phyloP scores from a whole-genome alignment of 768 basidiomycete genomes.

The Tylopilus subfusipes region DNA sequence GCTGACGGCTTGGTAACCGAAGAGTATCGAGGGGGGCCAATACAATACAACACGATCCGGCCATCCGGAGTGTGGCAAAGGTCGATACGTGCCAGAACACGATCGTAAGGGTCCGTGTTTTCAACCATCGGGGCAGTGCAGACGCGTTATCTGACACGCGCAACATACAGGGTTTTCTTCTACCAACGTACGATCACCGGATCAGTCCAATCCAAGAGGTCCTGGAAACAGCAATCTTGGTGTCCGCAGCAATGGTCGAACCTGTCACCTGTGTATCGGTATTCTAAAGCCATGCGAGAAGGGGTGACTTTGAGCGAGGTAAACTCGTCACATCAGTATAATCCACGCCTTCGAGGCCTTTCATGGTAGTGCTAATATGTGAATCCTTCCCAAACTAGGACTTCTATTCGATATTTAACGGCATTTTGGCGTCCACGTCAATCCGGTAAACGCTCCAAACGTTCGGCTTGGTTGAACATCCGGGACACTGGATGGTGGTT shows the following conservation, averaged over 20 bases:
- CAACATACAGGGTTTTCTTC: not conserved
- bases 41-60: not conserved
- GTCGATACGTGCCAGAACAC: not conserved
- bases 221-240: not conserved
- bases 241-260: not conserved
- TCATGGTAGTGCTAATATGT: not conserved
- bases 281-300: not conserved
- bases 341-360: not conserved
- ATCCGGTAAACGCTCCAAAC: not conserved
- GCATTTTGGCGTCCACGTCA: not conserved
- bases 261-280: not conserved
- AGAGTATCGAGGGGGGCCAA: not conserved
- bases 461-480: slow-evolving; percentile 2
- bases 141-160: slow-evolving; percentile 3
- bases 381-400: not conserved
- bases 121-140: not conserved
- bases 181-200: slow-evolving; percentile 2
- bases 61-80: not conserved
- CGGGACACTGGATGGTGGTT: slow-evolving; percentile 29
- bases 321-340: not conserved
- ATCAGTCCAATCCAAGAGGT: not conserved
- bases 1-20: slow-evolving; percentile 11
- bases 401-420: not conserved
- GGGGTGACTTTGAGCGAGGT: not conserved
- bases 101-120: not conserved